phyloP scores from a whole-genome alignment of 768 basidiomycete genomes.

The Russula olivacea region DNA sequence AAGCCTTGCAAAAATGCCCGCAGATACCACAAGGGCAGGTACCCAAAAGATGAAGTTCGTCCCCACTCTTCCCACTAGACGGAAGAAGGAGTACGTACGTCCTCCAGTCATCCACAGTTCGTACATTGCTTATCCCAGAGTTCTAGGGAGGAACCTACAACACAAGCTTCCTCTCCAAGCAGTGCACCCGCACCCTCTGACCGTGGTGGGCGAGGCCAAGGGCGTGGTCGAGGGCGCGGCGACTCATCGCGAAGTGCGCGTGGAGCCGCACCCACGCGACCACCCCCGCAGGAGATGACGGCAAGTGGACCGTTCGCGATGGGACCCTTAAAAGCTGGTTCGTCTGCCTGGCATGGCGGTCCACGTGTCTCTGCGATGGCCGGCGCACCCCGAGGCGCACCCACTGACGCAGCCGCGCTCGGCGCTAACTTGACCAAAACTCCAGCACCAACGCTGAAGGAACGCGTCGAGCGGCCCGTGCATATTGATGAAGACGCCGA shows the following conservation, averaged over 20 bases:
- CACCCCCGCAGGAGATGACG: constrained; percentile 62
- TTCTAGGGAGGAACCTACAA: constrained; percentile 52
- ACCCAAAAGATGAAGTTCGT: constrained; percentile 76
- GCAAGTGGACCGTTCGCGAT: constrained; percentile 86
- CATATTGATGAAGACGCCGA: constrained; percentile 49
- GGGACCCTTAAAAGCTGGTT: constrained; percentile 69
- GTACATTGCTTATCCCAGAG: constrained; percentile 22
- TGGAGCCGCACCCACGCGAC: constrained; percentile 37
- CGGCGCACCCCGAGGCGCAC: constrained; percentile 36
- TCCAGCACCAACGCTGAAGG: constrained; percentile 46
- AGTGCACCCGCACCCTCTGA: constrained; percentile 34
- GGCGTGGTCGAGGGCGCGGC: constrained; percentile 38
- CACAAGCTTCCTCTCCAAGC: constrained; percentile 25
- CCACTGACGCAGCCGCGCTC: constrained; percentile 34
- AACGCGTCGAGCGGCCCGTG: constrained; percentile 30
- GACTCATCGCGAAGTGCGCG: constrained; percentile 48
- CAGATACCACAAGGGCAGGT: constrained; percentile 68
- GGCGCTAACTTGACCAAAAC: constrained; percentile 48
- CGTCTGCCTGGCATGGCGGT: constrained; percentile 44
- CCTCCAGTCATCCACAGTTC: constrained; percentile 23
- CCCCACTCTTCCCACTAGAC: constrained; percentile 65
- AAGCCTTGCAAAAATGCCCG: constrained; percentile 63
- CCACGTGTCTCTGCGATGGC: constrained; percentile 56
- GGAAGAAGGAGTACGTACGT: constrained; percentile 79
- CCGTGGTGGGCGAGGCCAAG: constrained; percentile 43